Evolutionary conservation across 306 rosid genomes (phyloP).

Genomic region (Benincasa hispida): DNA sequence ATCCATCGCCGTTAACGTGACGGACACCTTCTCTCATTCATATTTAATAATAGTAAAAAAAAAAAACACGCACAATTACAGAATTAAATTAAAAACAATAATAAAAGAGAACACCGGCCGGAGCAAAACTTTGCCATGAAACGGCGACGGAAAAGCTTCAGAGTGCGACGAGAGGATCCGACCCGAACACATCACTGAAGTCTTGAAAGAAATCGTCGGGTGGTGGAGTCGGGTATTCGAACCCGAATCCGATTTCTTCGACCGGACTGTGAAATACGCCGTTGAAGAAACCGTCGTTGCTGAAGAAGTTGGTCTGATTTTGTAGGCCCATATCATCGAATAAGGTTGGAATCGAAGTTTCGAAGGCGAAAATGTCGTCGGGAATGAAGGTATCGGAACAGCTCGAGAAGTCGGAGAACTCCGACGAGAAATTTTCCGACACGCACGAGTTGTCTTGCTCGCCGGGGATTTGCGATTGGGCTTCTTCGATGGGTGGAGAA

Average conservation of each 20-base stretch:
- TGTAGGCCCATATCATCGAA: slow-evolving; percentile 16
- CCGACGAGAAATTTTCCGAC: slow-evolving; percentile 29
- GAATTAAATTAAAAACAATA: neutral
- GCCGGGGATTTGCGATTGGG: slow-evolving; percentile 23
- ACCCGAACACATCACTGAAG: slow-evolving; percentile 59
- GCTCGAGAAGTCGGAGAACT: slow-evolving; percentile 19
- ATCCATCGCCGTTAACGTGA: slow-evolving; percentile 9
- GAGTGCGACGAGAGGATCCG: slow-evolving; percentile 27
- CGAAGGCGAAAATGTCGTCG: slow-evolving; percentile 38
- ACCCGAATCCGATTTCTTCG: slow-evolving; percentile 29
- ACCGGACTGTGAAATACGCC: slow-evolving; percentile 13
- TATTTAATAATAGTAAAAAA: neutral
- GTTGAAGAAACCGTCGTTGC: slow-evolving; percentile 11
- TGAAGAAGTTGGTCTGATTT: slow-evolving; percentile 7
- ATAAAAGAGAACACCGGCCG: slow-evolving; percentile 2
- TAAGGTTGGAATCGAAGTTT: slow-evolving; percentile 21
- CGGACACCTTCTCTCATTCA: slow-evolving; percentile 1
- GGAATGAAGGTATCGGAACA: slow-evolving; percentile 34
- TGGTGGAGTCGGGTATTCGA: slow-evolving; percentile 20
- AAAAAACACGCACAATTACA: neutral
- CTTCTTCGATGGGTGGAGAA: slow-evolving; percentile 42
- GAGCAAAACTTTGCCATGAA: slow-evolving; percentile 7
- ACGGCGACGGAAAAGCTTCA: neutral
- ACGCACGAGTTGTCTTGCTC: slow-evolving; percentile 22
- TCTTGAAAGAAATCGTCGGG: slow-evolving; percentile 65